Evolutionary conservation across 768 basidiomycete species (phyloP), one percentile per base, ranked within the genome.

Genomic region (Pluteus cervinus): DNA sequence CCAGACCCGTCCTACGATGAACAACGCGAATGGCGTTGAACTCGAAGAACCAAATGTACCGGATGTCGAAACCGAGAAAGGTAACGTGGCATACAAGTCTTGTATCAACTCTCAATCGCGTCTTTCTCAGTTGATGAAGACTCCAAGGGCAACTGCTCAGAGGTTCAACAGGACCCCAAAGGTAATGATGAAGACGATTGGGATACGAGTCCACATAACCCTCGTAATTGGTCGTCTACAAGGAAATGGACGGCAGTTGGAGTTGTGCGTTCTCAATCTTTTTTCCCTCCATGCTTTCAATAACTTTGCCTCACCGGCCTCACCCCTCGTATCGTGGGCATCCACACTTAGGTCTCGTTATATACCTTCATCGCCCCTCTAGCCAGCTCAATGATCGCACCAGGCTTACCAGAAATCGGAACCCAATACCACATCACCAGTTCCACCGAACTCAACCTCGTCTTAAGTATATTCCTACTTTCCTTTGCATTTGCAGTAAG

Each of bases 371-470:
- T 74, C 16, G 54, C 67, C 5, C 69, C 68, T 3, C 46, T 69
- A 12, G 59, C 67, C 1, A 62, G 51, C 39, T 64, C 81, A 10
- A 86, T 84, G 77, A 81, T 86, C 76, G 81, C 81, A 0, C 81
- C 82, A 34, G 80, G 74, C 29, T 65, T 85, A 11, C 74, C 73
- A 8, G 65, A 75, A 25, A 57, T 84, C 5, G 79, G 73, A 0
- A 18, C 37, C 5, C 70, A 64, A 50, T 83, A 73, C 43, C 50
- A 56, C 7, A 76, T 83, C 39, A 74, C 66, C 7, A 73, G 52
- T 54, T 52, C 70, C 20, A 76, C 81, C 0, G 45, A 76, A 4
- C 39, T 67, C 17, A 76, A 73, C 12, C 51, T 85, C 52, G 81
- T 79, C 3, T 63, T 86, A 16, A 76, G 74, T 48, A 72, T 85